Percentiles rank a stretch among this genome's conserved stretches.
Evolutionary conservation across 2,329 filamentous ascomycete species (phyloP).

Genomic region (Thelonectria discophora): DNA sequence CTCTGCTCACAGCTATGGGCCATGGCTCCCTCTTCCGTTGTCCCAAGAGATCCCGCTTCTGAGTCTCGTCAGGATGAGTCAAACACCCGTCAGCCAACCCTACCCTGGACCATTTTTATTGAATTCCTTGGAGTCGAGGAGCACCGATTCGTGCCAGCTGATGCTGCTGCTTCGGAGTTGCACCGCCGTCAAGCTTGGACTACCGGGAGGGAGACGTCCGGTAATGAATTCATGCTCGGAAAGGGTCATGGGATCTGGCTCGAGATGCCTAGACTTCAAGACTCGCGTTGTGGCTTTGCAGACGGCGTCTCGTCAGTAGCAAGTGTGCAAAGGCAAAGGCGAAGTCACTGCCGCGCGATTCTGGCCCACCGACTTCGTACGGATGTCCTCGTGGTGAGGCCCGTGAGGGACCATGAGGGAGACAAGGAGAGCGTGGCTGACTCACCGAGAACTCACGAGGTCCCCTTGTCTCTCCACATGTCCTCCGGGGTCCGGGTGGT

Average conservation of each 20-base stretch:
- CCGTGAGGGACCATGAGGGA: background rate
- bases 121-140: background rate
- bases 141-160: constrained; percentile 2
- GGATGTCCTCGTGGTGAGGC: constrained; percentile 1
- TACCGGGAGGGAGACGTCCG: background rate
- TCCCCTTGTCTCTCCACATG: constrained; percentile 10
- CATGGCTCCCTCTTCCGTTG: background rate
- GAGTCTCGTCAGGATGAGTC: constrained; percentile 20
- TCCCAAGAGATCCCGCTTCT: constrained; percentile 13
- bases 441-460: constrained; percentile 21
- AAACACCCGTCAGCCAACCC: constrained; percentile 15
- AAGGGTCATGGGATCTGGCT: background rate
- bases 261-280: too few species aligned
- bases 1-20: background rate
- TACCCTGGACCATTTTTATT: constrained; percentile 18
- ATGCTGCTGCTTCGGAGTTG: background rate
- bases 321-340: too few species aligned
- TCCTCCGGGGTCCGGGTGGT: constrained; percentile 9
- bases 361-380: constrained; percentile 16
- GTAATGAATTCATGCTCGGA: background rate
- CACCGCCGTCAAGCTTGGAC: constrained; percentile 6
- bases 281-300: background rate
- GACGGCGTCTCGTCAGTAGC: background rate
- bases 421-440: constrained; percentile 6
- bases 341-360: constrained; percentile 11